Evolutionary conservation across 2,329 filamentous ascomycete species (phyloP).

Genomic region (Xylaria sp.): DNA sequence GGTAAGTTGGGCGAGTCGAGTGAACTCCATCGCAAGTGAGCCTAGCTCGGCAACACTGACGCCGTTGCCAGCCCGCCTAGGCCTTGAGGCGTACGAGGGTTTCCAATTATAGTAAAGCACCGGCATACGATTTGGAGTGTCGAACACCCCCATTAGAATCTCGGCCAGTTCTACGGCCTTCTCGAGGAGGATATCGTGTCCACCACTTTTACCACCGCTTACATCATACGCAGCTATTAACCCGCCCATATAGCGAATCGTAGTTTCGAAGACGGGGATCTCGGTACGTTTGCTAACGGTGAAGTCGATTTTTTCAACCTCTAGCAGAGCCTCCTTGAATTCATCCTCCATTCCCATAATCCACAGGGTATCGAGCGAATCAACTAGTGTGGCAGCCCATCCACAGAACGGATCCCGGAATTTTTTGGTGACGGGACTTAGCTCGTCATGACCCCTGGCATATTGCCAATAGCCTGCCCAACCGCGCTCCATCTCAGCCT

Average conservation of each 20-base stretch:
- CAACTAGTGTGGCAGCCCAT: conserved; percentile 76
- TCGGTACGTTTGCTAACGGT: conserved; percentile 73
- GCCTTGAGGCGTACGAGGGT: conserved; percentile 70
- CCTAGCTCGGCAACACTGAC: conserved; percentile 78
- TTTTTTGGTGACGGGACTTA: conserved; percentile 75
- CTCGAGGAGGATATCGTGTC: conserved; percentile 72
- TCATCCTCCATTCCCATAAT: conserved; percentile 76
- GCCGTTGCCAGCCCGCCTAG: conserved; percentile 68
- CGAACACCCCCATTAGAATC: conserved; percentile 77
- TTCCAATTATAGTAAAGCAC: conserved; percentile 83
- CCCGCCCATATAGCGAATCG: conserved; percentile 90
- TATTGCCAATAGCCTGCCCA: conserved; percentile 85
- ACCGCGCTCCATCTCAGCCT: conserved; percentile 77
- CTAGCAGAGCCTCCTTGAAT: conserved; percentile 72
- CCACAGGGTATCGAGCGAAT: conserved; percentile 76
- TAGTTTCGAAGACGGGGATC: conserved; percentile 93
- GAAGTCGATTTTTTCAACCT: conserved; percentile 77
- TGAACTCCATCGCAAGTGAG: conserved; percentile 88
- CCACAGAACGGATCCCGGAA: conserved; percentile 86
- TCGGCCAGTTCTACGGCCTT: conserved; percentile 80
- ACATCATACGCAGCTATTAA: conserved; percentile 88
- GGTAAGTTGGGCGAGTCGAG: conserved; percentile 86
- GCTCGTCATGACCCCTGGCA: conserved; percentile 89
- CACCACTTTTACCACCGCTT: conserved; percentile 67
- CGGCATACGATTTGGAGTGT: conserved; percentile 94